Conservation (phyloP, 164 flowering plant genomes). For the Paratinospora sagittata region DNA sequence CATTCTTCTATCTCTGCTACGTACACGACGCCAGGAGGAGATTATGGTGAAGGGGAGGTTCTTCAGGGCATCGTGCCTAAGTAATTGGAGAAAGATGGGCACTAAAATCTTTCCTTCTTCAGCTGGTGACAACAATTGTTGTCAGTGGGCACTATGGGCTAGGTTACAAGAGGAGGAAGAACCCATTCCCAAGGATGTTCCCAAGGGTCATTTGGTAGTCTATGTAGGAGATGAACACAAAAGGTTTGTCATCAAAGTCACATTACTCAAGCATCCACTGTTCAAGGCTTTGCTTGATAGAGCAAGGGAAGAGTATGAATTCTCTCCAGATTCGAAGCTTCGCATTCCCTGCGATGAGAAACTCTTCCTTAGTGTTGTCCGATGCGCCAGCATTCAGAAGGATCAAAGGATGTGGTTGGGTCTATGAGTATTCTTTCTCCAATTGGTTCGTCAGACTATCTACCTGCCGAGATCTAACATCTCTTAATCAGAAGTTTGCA, state of each 20-base stretch:
- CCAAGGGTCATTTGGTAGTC: slow-evolving; percentile 84
- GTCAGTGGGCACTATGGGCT: slow-evolving; percentile 40
- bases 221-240: slow-evolving; percentile 63
- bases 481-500: not conserved
- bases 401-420: slow-evolving; percentile 20
- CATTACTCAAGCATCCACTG: slow-evolving; percentile 61
- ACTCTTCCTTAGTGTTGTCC: slow-evolving; percentile 53
- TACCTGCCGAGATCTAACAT: not conserved
- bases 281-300: slow-evolving; percentile 70
- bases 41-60: slow-evolving; percentile 34
- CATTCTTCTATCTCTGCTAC: not conserved
- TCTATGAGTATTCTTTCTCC: not conserved
- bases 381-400: slow-evolving; percentile 35
- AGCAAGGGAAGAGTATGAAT: slow-evolving; percentile 70
- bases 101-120: slow-evolving; percentile 31
- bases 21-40: not conserved
- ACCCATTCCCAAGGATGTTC: slow-evolving; percentile 67
- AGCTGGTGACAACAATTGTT: slow-evolving; percentile 23
- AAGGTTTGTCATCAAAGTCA: slow-evolving; percentile 67
- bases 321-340: slow-evolving; percentile 48
- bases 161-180: slow-evolving; percentile 31
- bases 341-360: slow-evolving; percentile 75
- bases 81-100: slow-evolving; percentile 51
- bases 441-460: not conserved
- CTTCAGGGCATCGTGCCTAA: slow-evolving; percentile 31